Base-by-base conservation (phyloP, 768 basidiomycete species). In the Chalciporus sphaerocephalus region DNA sequence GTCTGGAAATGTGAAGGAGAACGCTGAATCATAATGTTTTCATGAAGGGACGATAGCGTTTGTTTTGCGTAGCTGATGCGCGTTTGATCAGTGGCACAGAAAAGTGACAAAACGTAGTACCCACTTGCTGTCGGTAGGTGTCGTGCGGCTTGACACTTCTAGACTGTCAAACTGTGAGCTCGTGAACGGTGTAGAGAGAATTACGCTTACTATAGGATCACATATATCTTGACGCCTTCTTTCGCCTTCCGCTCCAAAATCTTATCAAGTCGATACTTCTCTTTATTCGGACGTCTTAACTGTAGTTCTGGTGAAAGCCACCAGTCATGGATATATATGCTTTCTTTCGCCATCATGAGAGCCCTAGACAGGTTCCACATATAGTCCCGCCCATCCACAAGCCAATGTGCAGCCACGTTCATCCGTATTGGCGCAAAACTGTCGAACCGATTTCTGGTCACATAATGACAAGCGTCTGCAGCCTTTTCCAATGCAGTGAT, bases 371-470 rank as follows among this genome's bases (percentile, higher is more conserved):
- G 70, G 59, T 94, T 95, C 96, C 95, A 99, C 68, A 92, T 95
- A 61, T 99, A 99, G 64, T 99, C 95, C 10, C 95, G 83, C 88
- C 95, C 95, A 65, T 99, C 95, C 15, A 98, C 93, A 2, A 99
- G 81, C 95, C 95, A 99, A 57, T 98, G 94, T 5, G 94, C 89
- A 20, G 93, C 87, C 5, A 94, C 94, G 57, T 97, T 94, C 55
- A 87, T 67, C 24, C 95, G 78, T 42, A 97, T 86, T 1, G 95
- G 95, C 5, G 95, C 85, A 67, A 95, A 99, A 48, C 90, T 93
- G 48, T 83, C 87, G 62, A 96, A 97, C n/a, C 94, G 73, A 62
- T 97, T 92, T 27, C 72, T 73, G 13, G 83, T 77, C 5, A 80
- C 79, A 70, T 87, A 98, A 46, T 83, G 80, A n/a, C 84, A 89